phyloP scores from a whole-genome alignment of 768 basidiomycete genomes.

The Psilocybe tampanensis region DNA sequence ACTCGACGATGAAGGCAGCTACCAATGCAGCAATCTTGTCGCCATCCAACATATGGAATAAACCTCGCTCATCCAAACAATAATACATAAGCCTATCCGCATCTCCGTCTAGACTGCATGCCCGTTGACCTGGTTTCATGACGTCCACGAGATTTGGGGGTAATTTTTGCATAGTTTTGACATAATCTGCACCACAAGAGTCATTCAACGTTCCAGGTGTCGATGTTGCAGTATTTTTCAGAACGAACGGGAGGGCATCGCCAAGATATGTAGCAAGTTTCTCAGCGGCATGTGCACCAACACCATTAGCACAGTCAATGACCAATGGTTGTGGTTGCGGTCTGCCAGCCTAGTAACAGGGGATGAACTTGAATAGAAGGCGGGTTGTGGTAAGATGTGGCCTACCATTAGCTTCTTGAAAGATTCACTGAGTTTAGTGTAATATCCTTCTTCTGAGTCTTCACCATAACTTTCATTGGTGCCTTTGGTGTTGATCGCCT shows the following conservation, averaged over 20 bases:
- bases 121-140: slow-evolving; percentile 74
- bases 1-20: slow-evolving; percentile 89
- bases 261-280: slow-evolving; percentile 64
- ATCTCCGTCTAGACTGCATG: slow-evolving; percentile 95
- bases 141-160: slow-evolving; percentile 74
- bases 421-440: slow-evolving; percentile 74
- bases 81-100: slow-evolving; percentile 97
- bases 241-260: slow-evolving; percentile 58
- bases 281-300: slow-evolving; percentile 76
- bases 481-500: slow-evolving; percentile 84
- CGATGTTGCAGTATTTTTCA: slow-evolving; percentile 69
- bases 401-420: slow-evolving; percentile 89
- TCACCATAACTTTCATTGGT: slow-evolving; percentile 79
- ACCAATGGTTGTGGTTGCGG: slow-evolving; percentile 58
- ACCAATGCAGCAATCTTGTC: slow-evolving; percentile 97
- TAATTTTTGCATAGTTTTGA: slow-evolving; percentile 89
- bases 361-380: slow-evolving; percentile 2
- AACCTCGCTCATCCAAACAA: slow-evolving; percentile 76
- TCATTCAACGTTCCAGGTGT: slow-evolving; percentile 79
- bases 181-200: slow-evolving; percentile 92
- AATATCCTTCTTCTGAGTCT: slow-evolving; percentile 83
- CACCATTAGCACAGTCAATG: slow-evolving; percentile 99
- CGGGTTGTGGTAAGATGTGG: slow-evolving; percentile 13
- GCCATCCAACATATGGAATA: slow-evolving; percentile 93
- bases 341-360: slow-evolving; percentile 59